Evolutionary conservation across 306 rosid genomes (phyloP), one percentile per base, ranked within the genome.

Genomic region (Cicer bijugum): DNA sequence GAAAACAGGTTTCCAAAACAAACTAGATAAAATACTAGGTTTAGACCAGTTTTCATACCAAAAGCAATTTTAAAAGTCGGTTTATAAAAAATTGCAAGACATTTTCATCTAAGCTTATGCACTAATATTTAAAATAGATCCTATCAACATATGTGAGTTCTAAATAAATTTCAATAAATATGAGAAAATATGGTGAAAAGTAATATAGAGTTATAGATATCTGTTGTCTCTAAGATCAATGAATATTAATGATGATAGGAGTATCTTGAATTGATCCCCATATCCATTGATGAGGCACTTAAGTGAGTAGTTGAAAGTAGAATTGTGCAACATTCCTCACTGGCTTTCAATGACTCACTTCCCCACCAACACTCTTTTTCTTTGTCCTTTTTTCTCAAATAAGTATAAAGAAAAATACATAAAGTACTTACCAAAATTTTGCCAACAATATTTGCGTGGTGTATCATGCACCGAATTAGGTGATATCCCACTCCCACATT

Each of bases 391-490:
- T 56, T 20, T 9, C 60, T 53, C 60, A 17, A 17, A 53, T 53
- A 53, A 50, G 14, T 28, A 28, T 28, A 28, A 28, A 50, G 15
- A 50, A n/a, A 50, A 6, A 6, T 50, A 50, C 14, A 12, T 56
- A 56, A 19, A 56, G 20, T 20, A 56, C 62, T 56, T 4, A 20
- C 62, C 33, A 56, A 56, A 9, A 56, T 8, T 20, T 9, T 28
- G 40, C 64, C 64, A 57, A 20, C 62, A 57, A 57, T 57, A 11
- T 28, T 23, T 58, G 65, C 33, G 65, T 23, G 65, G 65, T 58
- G 12, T 58, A 58, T 58, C 65, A 58, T 58, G 43, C 65, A 23
- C 65, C 65, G 65, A 14, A 58, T 58, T 58, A 58, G 16, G 65
- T 28, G 42, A 28, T 28, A 11, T 12, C 39, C 40, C 11, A 58